Evolutionary conservation across 129 eudicot genomes (phyloP).

Genomic region (Dittrichia graveolens): DNA sequence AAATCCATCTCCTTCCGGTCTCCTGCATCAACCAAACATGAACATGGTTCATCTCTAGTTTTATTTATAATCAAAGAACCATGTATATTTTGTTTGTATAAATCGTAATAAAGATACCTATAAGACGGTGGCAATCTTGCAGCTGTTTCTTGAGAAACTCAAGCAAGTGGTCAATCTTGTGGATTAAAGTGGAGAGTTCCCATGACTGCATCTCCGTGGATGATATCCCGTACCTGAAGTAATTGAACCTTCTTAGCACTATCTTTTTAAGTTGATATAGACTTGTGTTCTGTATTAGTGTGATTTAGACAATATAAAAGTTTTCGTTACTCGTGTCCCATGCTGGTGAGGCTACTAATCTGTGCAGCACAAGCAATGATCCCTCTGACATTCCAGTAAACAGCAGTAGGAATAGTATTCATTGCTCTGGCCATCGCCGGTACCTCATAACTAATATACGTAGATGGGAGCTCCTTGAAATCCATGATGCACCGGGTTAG

Average conservation of each 20-base stretch:
- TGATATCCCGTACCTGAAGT: conserved; percentile 52
- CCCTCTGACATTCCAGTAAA: conserved; percentile 74
- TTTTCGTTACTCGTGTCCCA: conserved; percentile 66
- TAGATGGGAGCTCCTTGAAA: conserved; percentile 61
- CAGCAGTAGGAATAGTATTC: conserved; percentile 66
- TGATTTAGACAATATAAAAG: conserved; percentile 5
- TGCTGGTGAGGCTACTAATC: conserved; percentile 62
- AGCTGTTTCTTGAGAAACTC: conserved; percentile 54
- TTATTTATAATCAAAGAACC: conserved; percentile 3
- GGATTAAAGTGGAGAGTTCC: conserved; percentile 62
- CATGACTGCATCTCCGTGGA: conserved; percentile 60
- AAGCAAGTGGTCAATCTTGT: conserved; percentile 64
- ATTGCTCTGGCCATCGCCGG: conserved; percentile 59
- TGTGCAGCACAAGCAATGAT: conserved; percentile 67
- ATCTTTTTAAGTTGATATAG: not conserved
- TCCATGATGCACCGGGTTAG: conserved; percentile 58
- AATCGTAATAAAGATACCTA: conserved; percentile 42
- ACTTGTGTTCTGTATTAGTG: not conserved
- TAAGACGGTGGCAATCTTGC: conserved; percentile 38
- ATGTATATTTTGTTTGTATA: not conserved
- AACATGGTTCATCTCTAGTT: conserved; percentile 5
- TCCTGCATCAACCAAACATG: conserved; percentile 47
- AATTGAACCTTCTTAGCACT: conserved; percentile 20
- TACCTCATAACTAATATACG: conserved; percentile 47
- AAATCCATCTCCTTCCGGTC: conserved; percentile 55